Evolutionary conservation across 2,329 filamentous ascomycete genomes (phyloP).

Genomic region (Parastagonospora avenae): DNA sequence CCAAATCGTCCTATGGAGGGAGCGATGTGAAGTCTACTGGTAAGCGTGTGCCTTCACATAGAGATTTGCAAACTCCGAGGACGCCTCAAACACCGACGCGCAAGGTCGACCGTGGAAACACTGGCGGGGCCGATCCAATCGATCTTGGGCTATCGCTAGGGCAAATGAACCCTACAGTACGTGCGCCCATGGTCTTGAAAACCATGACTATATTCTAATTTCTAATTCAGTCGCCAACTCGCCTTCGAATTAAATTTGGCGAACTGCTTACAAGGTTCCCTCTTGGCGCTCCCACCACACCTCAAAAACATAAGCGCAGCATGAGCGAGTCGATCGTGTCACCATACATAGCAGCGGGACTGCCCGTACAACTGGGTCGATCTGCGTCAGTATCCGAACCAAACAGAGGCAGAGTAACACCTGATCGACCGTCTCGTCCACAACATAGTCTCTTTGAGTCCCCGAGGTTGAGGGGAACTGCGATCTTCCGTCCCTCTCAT

Average conservation of each 20-base stretch:
- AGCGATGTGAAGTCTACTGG: constrained; percentile 4
- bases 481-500: constrained; percentile 2
- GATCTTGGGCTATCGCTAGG: constrained; percentile 30
- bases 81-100: constrained; percentile 24
- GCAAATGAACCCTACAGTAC: constrained; percentile 32
- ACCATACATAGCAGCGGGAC: constrained; percentile 15
- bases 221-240: constrained; percentile 25
- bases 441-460: constrained; percentile 29
- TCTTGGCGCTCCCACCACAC: constrained; percentile 23
- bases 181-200: constrained; percentile 8
- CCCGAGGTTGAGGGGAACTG: constrained; percentile 1
- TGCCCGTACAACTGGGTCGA: constrained; percentile 16
- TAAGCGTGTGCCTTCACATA: constrained; percentile 9
- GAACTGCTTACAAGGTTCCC: constrained; percentile 34
- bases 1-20: constrained; percentile 9
- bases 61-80: constrained; percentile 13
- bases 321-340: constrained; percentile 33
- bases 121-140: constrained; percentile 22
- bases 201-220: constrained; percentile 12
- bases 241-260: constrained; percentile 24
- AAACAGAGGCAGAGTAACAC: constrained; percentile 21
- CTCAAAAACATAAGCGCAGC: constrained; percentile 25
- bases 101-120: constrained; percentile 10
- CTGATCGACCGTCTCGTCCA: constrained; percentile 32
- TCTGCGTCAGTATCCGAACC: constrained; percentile 21